Conservation (phyloP, 2,329 filamentous ascomycete species). For the Pezicula radicicola region DNA sequence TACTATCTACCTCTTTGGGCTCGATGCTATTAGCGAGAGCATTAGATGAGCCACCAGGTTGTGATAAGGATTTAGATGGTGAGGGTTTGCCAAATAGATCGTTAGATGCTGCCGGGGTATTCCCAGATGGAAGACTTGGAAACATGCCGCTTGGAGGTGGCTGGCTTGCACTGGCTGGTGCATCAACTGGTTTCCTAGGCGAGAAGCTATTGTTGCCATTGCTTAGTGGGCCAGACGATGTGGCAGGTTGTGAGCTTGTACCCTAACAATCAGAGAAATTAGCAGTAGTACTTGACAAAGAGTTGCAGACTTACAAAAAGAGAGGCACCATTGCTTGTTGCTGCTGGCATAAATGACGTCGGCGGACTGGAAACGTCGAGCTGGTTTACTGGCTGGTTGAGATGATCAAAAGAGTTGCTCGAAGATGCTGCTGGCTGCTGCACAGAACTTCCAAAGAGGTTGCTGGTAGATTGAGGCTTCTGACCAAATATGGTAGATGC, state of each 20-base stretch:
- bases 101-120: not conserved
- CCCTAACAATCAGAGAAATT: not conserved
- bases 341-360: no score
- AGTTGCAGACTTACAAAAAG: no score
- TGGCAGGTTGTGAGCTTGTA: not conserved
- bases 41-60: not conserved
- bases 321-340: no score
- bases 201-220: slow-evolving; percentile 9
- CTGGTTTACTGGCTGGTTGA: not conserved
- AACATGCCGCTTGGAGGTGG: slow-evolving; percentile 14
- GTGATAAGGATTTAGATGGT: not conserved
- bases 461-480: not conserved
- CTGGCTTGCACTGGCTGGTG: slow-evolving; percentile 11
- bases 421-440: not conserved
- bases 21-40: not conserved
- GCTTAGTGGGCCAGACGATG: not conserved
- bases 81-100: not conserved
- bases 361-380: not conserved
- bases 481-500: not conserved
- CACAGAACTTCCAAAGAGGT: not conserved
- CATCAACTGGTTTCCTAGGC: slow-evolving; percentile 12
- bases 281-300: no score
- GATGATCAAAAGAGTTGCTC: not conserved
- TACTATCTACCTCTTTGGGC: not conserved
- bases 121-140: slow-evolving; percentile 1